phyloP scores from a whole-genome alignment of 345 rosid species.

The Acer campestre region DNA sequence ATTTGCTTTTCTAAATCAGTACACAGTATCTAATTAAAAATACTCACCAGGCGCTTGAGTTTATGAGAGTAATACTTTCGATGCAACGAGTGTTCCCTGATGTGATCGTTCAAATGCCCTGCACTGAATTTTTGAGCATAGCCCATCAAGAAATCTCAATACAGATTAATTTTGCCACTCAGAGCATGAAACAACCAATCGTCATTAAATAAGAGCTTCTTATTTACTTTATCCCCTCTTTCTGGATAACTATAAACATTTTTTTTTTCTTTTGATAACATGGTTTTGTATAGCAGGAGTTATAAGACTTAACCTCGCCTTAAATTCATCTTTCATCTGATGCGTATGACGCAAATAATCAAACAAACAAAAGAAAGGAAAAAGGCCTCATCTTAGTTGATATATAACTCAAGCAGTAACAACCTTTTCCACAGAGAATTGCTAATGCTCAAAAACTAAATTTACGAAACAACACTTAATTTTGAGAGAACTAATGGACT shows the following conservation, averaged over 20 bases:
- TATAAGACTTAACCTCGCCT: background rate
- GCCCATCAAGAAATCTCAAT: conserved; percentile 7
- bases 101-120: conserved; percentile 77
- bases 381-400: background rate
- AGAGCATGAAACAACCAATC: background rate
- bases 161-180: background rate
- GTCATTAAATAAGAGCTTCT: background rate
- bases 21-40: conserved; percentile 1
- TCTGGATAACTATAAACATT: background rate
- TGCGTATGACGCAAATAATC: background rate
- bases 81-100: conserved; percentile 46
- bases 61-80: conserved; percentile 68
- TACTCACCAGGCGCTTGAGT: conserved; percentile 60
- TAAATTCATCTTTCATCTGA: background rate
- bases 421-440: background rate
- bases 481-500: background rate
- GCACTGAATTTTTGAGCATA: conserved; percentile 45
- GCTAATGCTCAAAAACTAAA: background rate
- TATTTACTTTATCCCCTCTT: background rate
- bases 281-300: background rate
- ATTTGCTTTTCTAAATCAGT: background rate
- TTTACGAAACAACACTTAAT: background rate
- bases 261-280: background rate
- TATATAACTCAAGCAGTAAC: background rate
- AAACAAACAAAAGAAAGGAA: background rate